These are phyloP conservation scores for Coemansia sp. DNA, from an alignment of 192 early-diverging fungal species.

Conservation along the genomic window DNA sequence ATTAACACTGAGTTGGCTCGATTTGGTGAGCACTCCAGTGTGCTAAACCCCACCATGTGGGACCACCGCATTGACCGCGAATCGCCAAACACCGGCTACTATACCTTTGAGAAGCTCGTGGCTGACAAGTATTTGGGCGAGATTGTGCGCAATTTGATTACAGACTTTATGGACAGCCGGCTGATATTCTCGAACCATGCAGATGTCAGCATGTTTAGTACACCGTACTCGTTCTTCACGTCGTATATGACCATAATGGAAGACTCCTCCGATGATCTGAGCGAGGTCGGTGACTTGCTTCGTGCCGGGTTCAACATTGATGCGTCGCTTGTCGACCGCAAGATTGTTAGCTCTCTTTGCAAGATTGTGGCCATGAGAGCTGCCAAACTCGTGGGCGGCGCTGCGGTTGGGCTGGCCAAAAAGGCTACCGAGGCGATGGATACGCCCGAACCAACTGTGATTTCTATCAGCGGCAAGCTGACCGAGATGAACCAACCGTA, in stretches of 20 bases:
- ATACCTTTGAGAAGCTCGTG: constrained; percentile 93
- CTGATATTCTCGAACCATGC: constrained; percentile 66
- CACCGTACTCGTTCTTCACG: constrained; percentile 74
- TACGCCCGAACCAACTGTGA: constrained; percentile 10
- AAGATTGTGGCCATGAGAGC: constrained; percentile 82
- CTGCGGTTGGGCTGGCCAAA: constrained; percentile 57
- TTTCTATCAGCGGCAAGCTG: constrained; percentile 47
- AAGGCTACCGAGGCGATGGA: constrained; percentile 27
- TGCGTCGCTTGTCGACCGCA: constrained; percentile 74
- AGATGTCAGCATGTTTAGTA: constrained; percentile 55
- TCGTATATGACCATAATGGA: constrained; percentile 74
- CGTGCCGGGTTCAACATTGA: constrained; percentile 67
- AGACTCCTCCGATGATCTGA: constrained; percentile 65
- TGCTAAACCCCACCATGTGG: constrained; percentile 75
- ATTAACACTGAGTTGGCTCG: constrained; percentile 96
- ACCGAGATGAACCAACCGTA: constrained; percentile 55
- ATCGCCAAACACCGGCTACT: constrained; percentile 74
- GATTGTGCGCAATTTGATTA: constrained; percentile 75
- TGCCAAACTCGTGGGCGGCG: constrained; percentile 73
- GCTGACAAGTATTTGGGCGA: constrained; percentile 96
- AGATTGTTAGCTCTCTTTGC: constrained; percentile 77
- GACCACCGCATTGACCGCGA: constrained; percentile 82
- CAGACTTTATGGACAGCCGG: constrained; percentile 79
- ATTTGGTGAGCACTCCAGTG: constrained; percentile 68
- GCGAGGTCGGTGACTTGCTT: constrained; percentile 66